Evolutionary conservation across 805 yeast genomes (phyloP).

Genomic region (Yarrowia yakushimensis): DNA sequence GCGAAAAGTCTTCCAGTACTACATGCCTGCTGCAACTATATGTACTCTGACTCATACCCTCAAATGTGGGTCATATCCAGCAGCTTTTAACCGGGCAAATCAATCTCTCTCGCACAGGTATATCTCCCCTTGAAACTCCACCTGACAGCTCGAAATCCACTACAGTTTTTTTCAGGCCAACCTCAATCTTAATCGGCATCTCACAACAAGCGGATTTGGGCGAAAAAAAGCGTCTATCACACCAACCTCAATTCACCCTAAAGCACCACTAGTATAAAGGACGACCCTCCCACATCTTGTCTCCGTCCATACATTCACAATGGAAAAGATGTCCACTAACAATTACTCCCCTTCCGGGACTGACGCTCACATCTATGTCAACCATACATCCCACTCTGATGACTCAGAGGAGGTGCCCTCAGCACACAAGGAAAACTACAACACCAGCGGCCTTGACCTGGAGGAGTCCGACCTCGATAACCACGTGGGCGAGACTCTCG

Average conservation of each 20-base stretch:
- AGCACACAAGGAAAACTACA: slow-evolving; percentile 10
- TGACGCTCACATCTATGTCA: background rate
- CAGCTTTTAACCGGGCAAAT: background rate
- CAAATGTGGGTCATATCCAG: background rate
- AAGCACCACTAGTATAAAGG: slow-evolving; percentile 2
- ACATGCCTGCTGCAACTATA: slow-evolving; percentile 18
- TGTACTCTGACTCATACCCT: slow-evolving; percentile 23
- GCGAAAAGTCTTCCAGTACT: slow-evolving; percentile 15
- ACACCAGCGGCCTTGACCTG: slow-evolving; percentile 14
- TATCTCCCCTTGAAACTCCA: background rate
- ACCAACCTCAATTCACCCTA: background rate
- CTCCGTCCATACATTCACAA: background rate
- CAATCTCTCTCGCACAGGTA: background rate
- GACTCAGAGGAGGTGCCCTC: background rate
- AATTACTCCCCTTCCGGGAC: background rate
- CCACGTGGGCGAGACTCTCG: slow-evolving; percentile 22
- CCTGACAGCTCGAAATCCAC: background rate
- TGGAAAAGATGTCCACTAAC: slow-evolving; percentile 6
- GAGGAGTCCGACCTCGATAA: slow-evolving; percentile 25
- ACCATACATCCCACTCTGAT: slow-evolving; percentile 1
- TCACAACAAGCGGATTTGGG: slow-evolving; percentile 7
- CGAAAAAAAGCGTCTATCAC: background rate
- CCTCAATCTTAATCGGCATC: slow-evolving; percentile 21
- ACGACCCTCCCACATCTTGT: background rate
- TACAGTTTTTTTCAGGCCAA: background rate